Conservation (phyloP, 352 stramenopile species). For the Globisporangium acanthophoron region DNA sequence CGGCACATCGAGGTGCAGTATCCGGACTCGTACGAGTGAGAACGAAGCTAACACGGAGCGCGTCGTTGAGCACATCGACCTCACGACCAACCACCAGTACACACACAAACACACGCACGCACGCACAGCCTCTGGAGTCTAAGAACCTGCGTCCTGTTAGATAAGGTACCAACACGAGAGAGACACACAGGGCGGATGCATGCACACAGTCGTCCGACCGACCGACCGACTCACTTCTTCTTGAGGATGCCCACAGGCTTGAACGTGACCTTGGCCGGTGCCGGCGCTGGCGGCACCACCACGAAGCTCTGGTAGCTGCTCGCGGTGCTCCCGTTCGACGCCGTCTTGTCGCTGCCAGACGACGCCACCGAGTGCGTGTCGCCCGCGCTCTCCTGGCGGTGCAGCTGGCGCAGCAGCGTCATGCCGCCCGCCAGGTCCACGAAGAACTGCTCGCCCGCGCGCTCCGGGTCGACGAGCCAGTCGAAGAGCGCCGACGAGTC, state of each 20-base stretch:
- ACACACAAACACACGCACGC: background rate
- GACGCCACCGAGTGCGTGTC: conserved; percentile 16
- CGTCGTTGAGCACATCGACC: too few species aligned
- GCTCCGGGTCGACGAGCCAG: conserved; percentile 55
- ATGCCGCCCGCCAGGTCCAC: conserved; percentile 48
- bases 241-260: conserved; percentile 67
- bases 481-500: conserved; percentile 62
- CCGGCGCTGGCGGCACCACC: conserved; percentile 17
- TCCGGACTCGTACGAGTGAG: conserved; percentile 70
- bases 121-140: too few species aligned
- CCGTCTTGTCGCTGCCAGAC: conserved; percentile 12
- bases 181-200: too few species aligned
- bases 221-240: conserved; percentile 10
- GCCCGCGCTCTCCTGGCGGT: conserved; percentile 14
- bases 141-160: too few species aligned
- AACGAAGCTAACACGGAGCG: background rate
- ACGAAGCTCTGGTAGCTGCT: conserved; percentile 17
- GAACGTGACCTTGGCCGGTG: conserved; percentile 20
- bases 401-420: conserved; percentile 34
- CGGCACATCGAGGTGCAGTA: conserved; percentile 62
- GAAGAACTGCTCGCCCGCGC: conserved; percentile 59
- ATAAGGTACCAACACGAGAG: too few species aligned
- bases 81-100: too few species aligned
- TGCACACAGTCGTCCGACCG: too few species aligned
- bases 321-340: conserved; percentile 16